Evolutionary conservation across 1,284 basidiomycete species (phyloP).

Genomic region (Boletus smithii): DNA sequence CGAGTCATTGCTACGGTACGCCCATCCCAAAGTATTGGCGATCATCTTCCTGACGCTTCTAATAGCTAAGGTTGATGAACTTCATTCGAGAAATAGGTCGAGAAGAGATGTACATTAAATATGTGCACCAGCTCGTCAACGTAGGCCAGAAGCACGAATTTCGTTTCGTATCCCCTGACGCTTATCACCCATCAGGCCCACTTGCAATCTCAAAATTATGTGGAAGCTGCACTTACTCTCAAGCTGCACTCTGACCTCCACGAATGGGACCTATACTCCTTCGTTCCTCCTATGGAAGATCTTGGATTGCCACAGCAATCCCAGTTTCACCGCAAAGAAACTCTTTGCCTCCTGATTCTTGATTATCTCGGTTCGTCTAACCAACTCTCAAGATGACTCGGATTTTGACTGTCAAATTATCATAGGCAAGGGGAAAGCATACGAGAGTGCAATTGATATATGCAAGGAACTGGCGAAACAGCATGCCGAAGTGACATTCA

Average conservation of each 20-base stretch:
- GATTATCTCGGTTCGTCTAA: conserved; percentile 75
- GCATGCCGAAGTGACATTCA: conserved; percentile 84
- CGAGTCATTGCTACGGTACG: conserved; percentile 84
- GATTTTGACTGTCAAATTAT: conserved; percentile 8
- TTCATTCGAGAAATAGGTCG: conserved; percentile 85
- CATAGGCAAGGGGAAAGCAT: conserved; percentile 89
- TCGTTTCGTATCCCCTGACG: not conserved
- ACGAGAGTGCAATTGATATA: conserved; percentile 91
- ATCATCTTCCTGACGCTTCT: conserved; percentile 1
- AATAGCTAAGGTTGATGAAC: conserved; percentile 83
- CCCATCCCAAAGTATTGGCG: not conserved
- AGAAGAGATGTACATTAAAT: conserved; percentile 90
- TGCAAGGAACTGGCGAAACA: conserved; percentile 87
- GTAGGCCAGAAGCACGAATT: conserved; percentile 41
- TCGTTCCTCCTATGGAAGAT: conserved; percentile 83
- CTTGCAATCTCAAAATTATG: conserved; percentile 82
- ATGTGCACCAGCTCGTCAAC: conserved; percentile 91
- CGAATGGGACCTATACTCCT: conserved; percentile 79
- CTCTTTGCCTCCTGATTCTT: conserved; percentile 78
- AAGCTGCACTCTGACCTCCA: conserved; percentile 93
- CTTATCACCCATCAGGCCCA: conserved; percentile 57
- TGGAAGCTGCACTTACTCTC: conserved; percentile 89
- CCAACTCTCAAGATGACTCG: conserved; percentile 5
- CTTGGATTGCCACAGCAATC: conserved; percentile 89
- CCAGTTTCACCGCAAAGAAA: conserved; percentile 92